Evolutionary conservation across 192 early-diverging fungal genomes (phyloP).

Genomic region (Rhizophagus prolifer): DNA sequence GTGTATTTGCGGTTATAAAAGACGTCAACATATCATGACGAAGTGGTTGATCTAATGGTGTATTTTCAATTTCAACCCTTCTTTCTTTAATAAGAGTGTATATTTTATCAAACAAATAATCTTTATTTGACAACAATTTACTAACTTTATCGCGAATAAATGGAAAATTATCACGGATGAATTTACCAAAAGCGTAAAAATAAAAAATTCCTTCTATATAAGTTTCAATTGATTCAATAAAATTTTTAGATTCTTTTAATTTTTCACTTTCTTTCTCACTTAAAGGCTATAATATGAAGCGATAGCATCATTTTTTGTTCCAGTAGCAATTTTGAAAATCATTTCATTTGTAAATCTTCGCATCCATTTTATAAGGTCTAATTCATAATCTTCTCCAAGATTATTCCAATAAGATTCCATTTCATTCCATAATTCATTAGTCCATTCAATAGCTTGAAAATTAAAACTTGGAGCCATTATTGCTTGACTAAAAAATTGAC

Average conservation of each 20-base stretch:
- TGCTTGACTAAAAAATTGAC: no score
- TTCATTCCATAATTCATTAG: no score
- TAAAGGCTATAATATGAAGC: not conserved
- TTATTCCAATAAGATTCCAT: no score
- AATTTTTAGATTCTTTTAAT: not conserved
- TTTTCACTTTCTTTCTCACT: not conserved
- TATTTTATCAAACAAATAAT: not conserved
- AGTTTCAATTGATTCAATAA: not conserved
- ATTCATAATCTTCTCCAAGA: no score
- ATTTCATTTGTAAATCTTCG: slow-evolving; percentile 1
- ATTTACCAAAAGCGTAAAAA: not conserved
- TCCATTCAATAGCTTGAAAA: no score
- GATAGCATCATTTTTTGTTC: not conserved
- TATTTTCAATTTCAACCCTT: no score
- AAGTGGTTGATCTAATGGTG: no score
- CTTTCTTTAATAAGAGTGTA: not conserved
- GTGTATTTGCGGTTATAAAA: no score
- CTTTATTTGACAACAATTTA: not conserved
- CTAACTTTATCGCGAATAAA: not conserved
- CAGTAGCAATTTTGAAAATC: not conserved
- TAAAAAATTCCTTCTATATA: not conserved
- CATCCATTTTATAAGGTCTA: no score
- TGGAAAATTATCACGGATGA: not conserved
- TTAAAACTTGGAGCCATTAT: no score
- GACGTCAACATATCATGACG: no score